Conservation (phyloP, 1,284 basidiomycete genomes). For the Ustilago curta region DNA sequence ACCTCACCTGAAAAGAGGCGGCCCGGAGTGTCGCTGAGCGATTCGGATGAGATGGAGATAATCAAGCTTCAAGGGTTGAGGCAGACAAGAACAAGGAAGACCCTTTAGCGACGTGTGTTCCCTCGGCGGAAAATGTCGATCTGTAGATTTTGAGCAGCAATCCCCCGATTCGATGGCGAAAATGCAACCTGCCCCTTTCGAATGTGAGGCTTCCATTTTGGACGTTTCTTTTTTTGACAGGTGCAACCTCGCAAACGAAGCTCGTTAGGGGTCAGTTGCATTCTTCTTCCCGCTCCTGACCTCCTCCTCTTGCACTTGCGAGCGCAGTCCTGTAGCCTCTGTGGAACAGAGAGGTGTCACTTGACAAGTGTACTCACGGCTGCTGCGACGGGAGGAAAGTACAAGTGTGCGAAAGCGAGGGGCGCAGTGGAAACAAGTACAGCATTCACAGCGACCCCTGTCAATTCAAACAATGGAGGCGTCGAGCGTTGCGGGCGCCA, state of each 20-base stretch:
- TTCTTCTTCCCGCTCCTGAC: not conserved
- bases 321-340: not conserved
- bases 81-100: too few species aligned
- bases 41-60: not conserved
- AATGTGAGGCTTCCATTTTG: conserved; percentile 3
- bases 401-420: not conserved
- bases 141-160: not conserved
- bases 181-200: conserved; percentile 11
- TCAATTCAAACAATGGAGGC: not conserved
- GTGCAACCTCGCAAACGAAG: not conserved
- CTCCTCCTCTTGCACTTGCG: not conserved
- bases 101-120: not conserved
- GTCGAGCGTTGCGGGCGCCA: not conserved
- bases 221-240: conserved; percentile 2
- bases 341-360: not conserved
- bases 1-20: not conserved
- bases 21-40: not conserved
- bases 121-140: not conserved
- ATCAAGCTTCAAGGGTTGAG: not conserved
- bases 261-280: conserved; percentile 9
- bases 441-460: not conserved
- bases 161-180: not conserved
- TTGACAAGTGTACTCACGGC: not conserved
- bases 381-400: not conserved
- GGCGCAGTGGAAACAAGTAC: not conserved